Base-by-base conservation (phyloP, 1,139 yeast species). In the Schwanniomyces etchellsii region DNA sequence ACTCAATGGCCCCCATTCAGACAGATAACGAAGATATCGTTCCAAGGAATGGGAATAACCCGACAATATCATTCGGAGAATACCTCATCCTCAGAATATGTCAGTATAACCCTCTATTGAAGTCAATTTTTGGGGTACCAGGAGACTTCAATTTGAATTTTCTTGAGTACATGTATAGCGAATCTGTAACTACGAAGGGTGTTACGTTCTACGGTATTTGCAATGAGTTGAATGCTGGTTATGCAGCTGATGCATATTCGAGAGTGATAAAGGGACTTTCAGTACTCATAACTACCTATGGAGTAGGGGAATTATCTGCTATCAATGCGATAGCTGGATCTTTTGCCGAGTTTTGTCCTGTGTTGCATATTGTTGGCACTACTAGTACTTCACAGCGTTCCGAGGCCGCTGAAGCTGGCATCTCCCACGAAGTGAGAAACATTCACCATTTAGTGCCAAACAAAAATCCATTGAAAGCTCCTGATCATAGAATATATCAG, bases 271-370 rank as follows among this genome's bases (percentile, higher is more conserved):
- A 52, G 20, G 59, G 67, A 28, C 44, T 71, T 42, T 52, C 68
- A 12, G 74, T 64, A 1, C 45, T 79, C 30, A 61, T 79, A 38
- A 74, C 85, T 24, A 77, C 85, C 12, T 82, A 68, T 55, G 95
- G 95, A 34, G 95, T 86, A 29, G 95, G 95, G 36, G 95, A 85
- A 57, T 70, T 85, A 37, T 77, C 85, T 33, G 95, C 95, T 10
- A 56, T 85, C 41, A 86, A 85, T 57, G 96, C 94, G 31, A 68
- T 83, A 38, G 75, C 89, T 28, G 94, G 95, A 39, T 77, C 94
- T 5, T 81, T 71, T 57, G 81, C 91, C 28, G 95, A 85, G 55
- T 78, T 71, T 49, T 77, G 76, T 21, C 94, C 94, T 7, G 67
- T 85, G 17, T 64, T 86, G 36, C 95, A 84, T 57, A 77, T 86